These are phyloP conservation scores for Daedalea quercina DNA, from an alignment of 768 basidiomycete genomes.

Conservation along the genomic window DNA sequence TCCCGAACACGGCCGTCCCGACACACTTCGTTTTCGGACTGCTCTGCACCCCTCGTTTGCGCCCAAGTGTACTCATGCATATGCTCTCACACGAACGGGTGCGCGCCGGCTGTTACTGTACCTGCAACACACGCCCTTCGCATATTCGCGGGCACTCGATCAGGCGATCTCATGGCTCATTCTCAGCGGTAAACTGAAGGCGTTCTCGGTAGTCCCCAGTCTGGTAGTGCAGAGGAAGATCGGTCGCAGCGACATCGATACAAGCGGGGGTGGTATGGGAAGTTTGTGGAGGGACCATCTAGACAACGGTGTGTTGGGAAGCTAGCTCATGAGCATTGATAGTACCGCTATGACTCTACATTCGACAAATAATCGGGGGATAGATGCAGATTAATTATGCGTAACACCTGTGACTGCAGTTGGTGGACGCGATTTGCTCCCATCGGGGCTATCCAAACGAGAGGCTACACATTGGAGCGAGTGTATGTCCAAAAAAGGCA, in stretches of 20 bases:
- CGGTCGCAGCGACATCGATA: conserved; percentile 47
- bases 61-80: conserved; percentile 73
- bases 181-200: conserved; percentile 43
- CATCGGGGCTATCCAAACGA: too few species aligned
- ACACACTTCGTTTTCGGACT: conserved; percentile 5
- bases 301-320: conserved; percentile 38
- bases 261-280: conserved; percentile 34
- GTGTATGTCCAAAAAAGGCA: too few species aligned
- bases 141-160: conserved; percentile 73
- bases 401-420: too few species aligned
- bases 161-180: conserved; percentile 69
- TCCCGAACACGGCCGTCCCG: background rate
- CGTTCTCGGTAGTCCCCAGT: conserved; percentile 63
- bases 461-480: too few species aligned
- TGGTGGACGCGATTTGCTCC: too few species aligned
- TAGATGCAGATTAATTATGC: too few species aligned
- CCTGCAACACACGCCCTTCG: conserved; percentile 57
- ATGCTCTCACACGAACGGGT: conserved; percentile 52
- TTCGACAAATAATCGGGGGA: too few species aligned
- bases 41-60: conserved; percentile 49
- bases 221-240: conserved; percentile 61
- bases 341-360: too few species aligned
- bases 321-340: background rate
- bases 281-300: conserved; percentile 52
- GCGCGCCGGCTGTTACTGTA: conserved; percentile 56